These are phyloP conservation scores for Pholiota molesta DNA, from an alignment of 768 basidiomycete genomes.

Conservation along the genomic window DNA sequence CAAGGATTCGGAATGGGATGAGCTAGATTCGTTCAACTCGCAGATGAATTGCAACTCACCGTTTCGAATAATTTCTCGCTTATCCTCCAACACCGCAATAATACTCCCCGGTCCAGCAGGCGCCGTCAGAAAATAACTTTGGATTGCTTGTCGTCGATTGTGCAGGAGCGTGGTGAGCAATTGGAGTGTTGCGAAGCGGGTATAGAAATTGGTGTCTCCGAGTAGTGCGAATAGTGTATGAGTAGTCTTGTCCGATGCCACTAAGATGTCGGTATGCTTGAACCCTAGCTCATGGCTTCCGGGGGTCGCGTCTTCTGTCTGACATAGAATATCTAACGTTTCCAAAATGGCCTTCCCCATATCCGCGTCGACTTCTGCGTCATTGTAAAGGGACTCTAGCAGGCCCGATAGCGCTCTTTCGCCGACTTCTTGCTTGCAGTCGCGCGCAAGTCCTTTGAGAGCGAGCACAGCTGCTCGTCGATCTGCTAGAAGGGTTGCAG, in stretches of 20 bases:
- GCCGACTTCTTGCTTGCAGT: conserved; percentile 91
- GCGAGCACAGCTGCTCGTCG: conserved; percentile 91
- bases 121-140: conserved; percentile 90
- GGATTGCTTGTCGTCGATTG: conserved; percentile 80
- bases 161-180: conserved; percentile 78
- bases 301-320: conserved; percentile 58
- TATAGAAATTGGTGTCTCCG: conserved; percentile 78
- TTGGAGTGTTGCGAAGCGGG: conserved; percentile 83
- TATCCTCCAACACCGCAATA: conserved; percentile 78
- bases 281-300: conserved; percentile 72
- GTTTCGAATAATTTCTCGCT: conserved; percentile 86
- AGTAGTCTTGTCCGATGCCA: conserved; percentile 69
- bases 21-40: not conserved
- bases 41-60: conserved; percentile 44
- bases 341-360: conserved; percentile 93
- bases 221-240: conserved; percentile 81
- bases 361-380: conserved; percentile 89
- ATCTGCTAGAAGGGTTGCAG: conserved; percentile 88
- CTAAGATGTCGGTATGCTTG: conserved; percentile 80
- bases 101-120: conserved; percentile 76
- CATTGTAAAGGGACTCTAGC: conserved; percentile 80
- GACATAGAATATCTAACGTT: conserved; percentile 84
- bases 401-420: conserved; percentile 76
- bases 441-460: conserved; percentile 89
- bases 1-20: not conserved